Percentiles rank a stretch among this genome's conserved stretches.
phyloP scores from a whole-genome alignment of 257 asterid species.

The Nyctanthes arbortristis region DNA sequence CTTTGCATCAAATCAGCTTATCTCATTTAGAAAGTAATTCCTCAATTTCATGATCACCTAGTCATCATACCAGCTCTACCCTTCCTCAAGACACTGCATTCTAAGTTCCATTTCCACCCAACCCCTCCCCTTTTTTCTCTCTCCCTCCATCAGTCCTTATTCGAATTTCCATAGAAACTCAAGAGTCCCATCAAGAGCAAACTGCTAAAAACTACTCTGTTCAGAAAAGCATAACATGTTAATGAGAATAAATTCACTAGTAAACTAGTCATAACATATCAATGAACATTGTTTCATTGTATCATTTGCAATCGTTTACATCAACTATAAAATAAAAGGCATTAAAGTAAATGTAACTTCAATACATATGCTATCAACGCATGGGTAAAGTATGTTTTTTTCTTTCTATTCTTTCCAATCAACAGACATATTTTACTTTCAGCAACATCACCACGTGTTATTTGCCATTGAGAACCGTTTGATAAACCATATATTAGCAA shows the following conservation, averaged over 20 bases:
- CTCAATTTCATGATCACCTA: not conserved
- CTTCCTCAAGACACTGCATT: no score
- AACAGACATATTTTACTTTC: not conserved
- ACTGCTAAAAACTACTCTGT: not conserved
- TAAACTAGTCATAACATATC: not conserved
- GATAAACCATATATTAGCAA: not conserved
- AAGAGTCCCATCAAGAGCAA: not conserved
- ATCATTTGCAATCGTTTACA: not conserved
- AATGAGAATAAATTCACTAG: not conserved
- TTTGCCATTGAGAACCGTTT: not conserved
- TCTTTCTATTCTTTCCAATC: not conserved
- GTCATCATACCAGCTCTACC: not conserved
- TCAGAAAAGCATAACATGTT: not conserved
- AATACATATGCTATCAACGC: not conserved
- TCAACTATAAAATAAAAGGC: not conserved
- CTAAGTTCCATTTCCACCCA: no score
- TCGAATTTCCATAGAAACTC: not conserved
- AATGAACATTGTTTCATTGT: not conserved
- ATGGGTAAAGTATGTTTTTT: not conserved
- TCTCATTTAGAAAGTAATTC: not conserved
- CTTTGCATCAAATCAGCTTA: not conserved
- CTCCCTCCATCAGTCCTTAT: not conserved
- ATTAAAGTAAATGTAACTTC: not conserved
- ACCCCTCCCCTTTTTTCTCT: no score
- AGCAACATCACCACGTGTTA: not conserved